phyloP scores from a whole-genome alignment of 441 rosid species.

The Gossypium trilobum region DNA sequence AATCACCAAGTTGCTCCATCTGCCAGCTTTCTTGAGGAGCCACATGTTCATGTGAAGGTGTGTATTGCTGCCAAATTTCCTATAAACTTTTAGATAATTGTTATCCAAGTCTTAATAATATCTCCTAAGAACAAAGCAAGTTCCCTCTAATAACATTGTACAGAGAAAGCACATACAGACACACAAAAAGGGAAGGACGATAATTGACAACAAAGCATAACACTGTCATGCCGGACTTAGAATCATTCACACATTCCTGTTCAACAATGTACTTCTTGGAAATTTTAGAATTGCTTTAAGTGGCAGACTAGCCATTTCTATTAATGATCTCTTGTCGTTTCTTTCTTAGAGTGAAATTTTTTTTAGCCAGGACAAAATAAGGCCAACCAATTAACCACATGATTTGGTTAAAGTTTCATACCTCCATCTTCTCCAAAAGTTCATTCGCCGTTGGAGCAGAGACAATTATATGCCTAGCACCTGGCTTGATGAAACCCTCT shows the following conservation, averaged over 20 bases:
- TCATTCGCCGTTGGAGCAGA: slow-evolving; percentile 79
- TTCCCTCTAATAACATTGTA: not conserved
- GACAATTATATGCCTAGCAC: slow-evolving; percentile 69
- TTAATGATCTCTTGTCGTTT: not conserved
- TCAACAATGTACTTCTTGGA: not conserved
- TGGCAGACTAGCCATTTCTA: not conserved
- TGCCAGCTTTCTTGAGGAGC: slow-evolving; percentile 90
- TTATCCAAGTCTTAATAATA: not conserved
- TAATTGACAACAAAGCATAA: slow-evolving; percentile 1
- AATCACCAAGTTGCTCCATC: slow-evolving; percentile 56
- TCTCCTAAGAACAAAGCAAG: not conserved
- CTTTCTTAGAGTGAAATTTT: not conserved
- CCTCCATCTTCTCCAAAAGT: slow-evolving; percentile 90
- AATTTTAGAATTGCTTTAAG: not conserved
- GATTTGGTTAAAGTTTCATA: slow-evolving; percentile 17
- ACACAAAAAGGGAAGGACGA: not conserved
- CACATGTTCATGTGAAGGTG: slow-evolving; percentile 58
- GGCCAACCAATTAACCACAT: not conserved
- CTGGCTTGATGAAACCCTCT: slow-evolving; percentile 87
- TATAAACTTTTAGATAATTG: not conserved
- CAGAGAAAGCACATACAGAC: not conserved
- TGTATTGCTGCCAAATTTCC: slow-evolving; percentile 44
- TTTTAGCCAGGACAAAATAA: not conserved
- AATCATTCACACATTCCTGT: not conserved
- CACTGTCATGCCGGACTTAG: not conserved